Percentiles rank a stretch among this genome's conserved stretches.
Conservation (phyloP, 2,329 filamentous ascomycete species). For the Botrytis fabae region DNA sequence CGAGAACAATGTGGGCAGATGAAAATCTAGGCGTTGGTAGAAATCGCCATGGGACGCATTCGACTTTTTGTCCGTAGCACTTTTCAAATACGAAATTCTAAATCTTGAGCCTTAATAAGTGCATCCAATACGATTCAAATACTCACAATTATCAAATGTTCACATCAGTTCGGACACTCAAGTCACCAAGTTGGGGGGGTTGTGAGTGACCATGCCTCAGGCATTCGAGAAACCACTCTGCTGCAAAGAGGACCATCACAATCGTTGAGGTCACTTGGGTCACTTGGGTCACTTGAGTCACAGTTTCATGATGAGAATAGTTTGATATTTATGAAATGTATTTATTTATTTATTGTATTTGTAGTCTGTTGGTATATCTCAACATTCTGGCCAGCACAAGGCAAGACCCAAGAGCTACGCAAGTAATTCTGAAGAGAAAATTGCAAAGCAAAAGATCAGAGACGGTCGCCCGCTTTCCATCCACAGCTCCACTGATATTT, state of each 20-base stretch:
- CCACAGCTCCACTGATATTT: constrained; percentile 22
- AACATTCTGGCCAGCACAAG: constrained; percentile 36
- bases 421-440: constrained; percentile 25
- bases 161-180: neutral
- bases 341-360: constrained; percentile 15
- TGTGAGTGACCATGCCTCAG: constrained; percentile 10
- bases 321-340: constrained; percentile 15
- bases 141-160: neutral
- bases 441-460: constrained; percentile 29
- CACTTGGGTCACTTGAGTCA: neutral
- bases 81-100: neutral
- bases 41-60: neutral
- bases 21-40: neutral
- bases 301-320: constrained; percentile 22
- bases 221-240: neutral
- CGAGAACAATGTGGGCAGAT: neutral
- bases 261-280: neutral
- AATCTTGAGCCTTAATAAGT: neutral
- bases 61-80: neutral
- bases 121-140: neutral
- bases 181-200: neutral
- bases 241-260: neutral
- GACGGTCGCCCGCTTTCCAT: constrained; percentile 39
- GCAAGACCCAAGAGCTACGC: constrained; percentile 25
- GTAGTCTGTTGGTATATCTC: constrained; percentile 22